These are phyloP conservation scores for Ephemerocybe angulata DNA, from an alignment of 768 basidiomycete genomes.

Conservation along the genomic window DNA sequence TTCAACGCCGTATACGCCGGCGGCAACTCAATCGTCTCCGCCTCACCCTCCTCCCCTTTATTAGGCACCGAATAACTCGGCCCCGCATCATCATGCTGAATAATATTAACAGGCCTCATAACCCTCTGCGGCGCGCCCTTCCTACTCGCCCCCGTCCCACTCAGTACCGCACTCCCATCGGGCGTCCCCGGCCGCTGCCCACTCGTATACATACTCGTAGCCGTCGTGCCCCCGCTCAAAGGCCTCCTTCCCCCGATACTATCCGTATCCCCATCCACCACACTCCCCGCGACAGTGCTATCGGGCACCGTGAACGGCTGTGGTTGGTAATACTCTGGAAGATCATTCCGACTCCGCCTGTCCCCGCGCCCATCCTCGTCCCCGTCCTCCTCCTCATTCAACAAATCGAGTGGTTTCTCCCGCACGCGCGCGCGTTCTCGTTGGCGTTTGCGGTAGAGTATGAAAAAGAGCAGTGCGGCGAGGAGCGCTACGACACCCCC, in stretches of 20 bases:
- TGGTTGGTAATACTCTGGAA: conserved; percentile 70
- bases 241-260: conserved; percentile 21
- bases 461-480: conserved; percentile 33
- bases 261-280: conserved; percentile 24
- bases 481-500: conserved; percentile 51
- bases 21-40: conserved; percentile 79
- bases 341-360: conserved; percentile 36
- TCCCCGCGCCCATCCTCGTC: conserved; percentile 30
- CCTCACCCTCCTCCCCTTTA: conserved; percentile 37
- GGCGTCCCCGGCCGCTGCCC: conserved; percentile 45
- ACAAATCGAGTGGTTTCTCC: conserved; percentile 64
- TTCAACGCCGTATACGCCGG: conserved; percentile 67
- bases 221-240: conserved; percentile 30
- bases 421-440: conserved; percentile 36
- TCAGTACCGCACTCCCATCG: conserved; percentile 27
- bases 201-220: conserved; percentile 32
- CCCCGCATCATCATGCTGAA: conserved; percentile 85
- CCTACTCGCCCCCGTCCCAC: conserved; percentile 24
- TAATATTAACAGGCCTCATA: conserved; percentile 71
- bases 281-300: conserved; percentile 42
- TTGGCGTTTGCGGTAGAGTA: conserved; percentile 46
- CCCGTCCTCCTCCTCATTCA: conserved; percentile 59
- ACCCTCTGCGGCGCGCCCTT: conserved; percentile 48
- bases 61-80: conserved; percentile 32
- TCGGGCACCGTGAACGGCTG: conserved; percentile 74